phyloP scores from a whole-genome alignment of 371 early-diverging fungal genomes.

The Circinella minor region DNA sequence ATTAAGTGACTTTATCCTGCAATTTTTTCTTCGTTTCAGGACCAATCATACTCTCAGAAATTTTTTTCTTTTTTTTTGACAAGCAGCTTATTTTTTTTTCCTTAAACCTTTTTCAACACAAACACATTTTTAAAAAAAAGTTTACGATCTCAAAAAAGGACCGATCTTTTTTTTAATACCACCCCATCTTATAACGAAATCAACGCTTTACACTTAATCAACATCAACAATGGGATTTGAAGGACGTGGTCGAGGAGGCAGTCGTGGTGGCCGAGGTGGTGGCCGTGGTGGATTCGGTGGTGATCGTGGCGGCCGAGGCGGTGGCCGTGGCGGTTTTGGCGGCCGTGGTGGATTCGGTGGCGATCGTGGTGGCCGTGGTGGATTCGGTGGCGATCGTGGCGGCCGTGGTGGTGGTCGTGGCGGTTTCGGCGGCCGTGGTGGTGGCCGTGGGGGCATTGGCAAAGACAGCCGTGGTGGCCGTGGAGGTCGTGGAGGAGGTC shows the following conservation, averaged over 20 bases:
- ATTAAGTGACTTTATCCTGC: neutral
- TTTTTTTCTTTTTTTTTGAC: conserved; percentile 2
- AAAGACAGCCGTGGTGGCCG: conserved; percentile 7
- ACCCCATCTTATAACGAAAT: too few species aligned
- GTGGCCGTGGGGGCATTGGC: conserved; percentile 56
- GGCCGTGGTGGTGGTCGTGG: conserved; percentile 17
- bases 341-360: conserved; percentile 25
- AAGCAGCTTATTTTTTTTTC: neutral
- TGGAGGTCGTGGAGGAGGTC: conserved; percentile 44
- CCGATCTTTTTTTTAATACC: too few species aligned
- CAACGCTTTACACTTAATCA: neutral
- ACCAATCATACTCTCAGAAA: neutral
- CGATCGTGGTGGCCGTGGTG: conserved; percentile 12
- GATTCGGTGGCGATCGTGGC: conserved; percentile 14
- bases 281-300: conserved; percentile 46
- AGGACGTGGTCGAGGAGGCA: conserved; percentile 18
- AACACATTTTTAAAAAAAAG: neutral
- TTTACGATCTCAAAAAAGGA: too few species aligned
- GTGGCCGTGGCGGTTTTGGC: conserved; percentile 6
- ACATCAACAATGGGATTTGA: conserved; percentile 19
- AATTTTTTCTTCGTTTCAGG: too few species aligned
- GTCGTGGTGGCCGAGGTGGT: conserved; percentile 47
- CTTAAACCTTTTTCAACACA: neutral
- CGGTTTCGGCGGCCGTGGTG: conserved; percentile 31
- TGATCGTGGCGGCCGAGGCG: conserved; percentile 17